Base-by-base conservation (phyloP, 108 stramenopile genomes). In the Stephanodiscus triporus region DNA sequence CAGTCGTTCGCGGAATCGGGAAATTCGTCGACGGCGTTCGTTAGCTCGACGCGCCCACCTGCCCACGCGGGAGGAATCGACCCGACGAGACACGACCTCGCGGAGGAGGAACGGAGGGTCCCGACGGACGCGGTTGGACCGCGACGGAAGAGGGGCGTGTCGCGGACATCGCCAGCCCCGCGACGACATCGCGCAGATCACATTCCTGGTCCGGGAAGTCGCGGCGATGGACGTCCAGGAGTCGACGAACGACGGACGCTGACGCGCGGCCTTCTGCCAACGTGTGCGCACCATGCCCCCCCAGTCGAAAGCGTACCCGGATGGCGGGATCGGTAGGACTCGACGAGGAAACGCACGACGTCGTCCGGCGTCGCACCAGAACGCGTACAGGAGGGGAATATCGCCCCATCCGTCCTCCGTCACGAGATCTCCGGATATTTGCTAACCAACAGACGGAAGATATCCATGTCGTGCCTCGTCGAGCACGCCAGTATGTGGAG, bases 401-500 rank as follows among this genome's bases (percentile, higher is more conserved):
- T 22, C 60, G 19, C 60, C 60, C 60, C 60, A 61, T n/a, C 30
- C 30, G 26, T 61, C 60, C 30, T 32, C 10, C 8, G 37, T 27
- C 20, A 38, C 20, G 26, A 61, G 60, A 17, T 37, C 37, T 61
- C 60, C 4, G 60, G 60, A 61, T 61, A 38, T 14, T 34, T 38
- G 19, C 9, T 11, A 32, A 61, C 20, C 16, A 61, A 1, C 4
- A 61, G 19, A 4, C 37, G 60, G 30, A 14, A 61, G 5, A 61
- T 34, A 0, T 61, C 36, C 7, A 61, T 27, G 26, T 61, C 37
- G 20, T 61, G 60, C 2, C 30, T 2, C 9, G 60, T 7, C 6
- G 60, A 61, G 60, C 60, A 61, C 60, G 60, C 29, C 29, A 61
- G 30, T 6, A 61, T 61, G 26, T 61, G 60, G 14, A 61, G 60